Percentiles rank a stretch among this genome's conserved stretches.
Evolutionary conservation across 148 eudicot genomes (phyloP).

Genomic region (Gaultheria prostrata): DNA sequence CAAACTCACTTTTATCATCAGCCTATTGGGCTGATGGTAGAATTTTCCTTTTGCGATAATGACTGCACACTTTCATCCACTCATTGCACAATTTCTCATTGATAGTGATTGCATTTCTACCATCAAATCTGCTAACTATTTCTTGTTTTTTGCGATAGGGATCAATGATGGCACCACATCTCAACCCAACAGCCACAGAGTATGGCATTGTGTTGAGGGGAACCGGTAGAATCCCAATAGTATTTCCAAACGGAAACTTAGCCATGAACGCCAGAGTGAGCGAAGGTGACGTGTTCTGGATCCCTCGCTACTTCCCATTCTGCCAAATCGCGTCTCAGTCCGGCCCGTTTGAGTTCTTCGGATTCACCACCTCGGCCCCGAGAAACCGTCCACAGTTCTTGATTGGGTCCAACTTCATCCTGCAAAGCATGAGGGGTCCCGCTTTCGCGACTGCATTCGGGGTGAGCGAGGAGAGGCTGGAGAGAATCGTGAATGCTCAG

Average conservation of each 20-base stretch:
- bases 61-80: no score
- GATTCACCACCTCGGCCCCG: conserved; percentile 73
- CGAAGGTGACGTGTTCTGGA: conserved; percentile 77
- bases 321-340: conserved; percentile 78
- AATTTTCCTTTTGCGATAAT: no score
- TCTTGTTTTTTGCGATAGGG: conserved; percentile 36
- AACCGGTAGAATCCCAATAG: conserved; percentile 65
- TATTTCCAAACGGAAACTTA: conserved; percentile 72
- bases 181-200: conserved; percentile 78
- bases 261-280: conserved; percentile 62
- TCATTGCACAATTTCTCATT: no score
- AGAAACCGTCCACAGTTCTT: conserved; percentile 80
- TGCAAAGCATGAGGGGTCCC: conserved; percentile 56
- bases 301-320: conserved; percentile 87
- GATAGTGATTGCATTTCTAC: not conserved
- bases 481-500: conserved; percentile 49
- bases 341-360: conserved; percentile 82
- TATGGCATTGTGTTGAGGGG: conserved; percentile 74
- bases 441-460: conserved; percentile 79
- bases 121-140: not conserved
- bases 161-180: conserved; percentile 93
- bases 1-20: no score
- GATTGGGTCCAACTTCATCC: conserved; percentile 57
- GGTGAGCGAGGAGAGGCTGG: conserved; percentile 41
- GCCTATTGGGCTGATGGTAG: no score